Conservation (phyloP, 805 yeast genomes). For the Saccharomycopsis vini region DNA sequence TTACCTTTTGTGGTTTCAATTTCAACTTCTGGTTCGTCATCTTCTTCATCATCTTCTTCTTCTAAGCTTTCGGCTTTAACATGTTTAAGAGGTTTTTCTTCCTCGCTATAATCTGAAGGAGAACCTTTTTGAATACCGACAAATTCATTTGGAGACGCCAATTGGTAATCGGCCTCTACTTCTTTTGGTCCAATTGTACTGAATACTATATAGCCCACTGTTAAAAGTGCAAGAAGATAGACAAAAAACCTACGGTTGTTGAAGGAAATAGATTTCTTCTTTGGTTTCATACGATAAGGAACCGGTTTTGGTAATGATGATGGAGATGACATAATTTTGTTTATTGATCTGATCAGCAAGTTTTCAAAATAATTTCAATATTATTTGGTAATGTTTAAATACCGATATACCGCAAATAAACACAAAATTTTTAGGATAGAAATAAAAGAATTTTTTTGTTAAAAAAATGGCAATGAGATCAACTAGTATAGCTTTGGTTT, state of each 20-base stretch:
- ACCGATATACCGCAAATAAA: too few relatives aligned
- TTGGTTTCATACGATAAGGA: slow-evolving; percentile 19
- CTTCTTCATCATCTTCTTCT: slow-evolving; percentile 25
- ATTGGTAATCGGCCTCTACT: slow-evolving; percentile 8
- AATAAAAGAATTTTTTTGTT: too few relatives aligned
- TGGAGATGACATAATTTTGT: too few relatives aligned
- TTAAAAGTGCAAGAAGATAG: slow-evolving; percentile 15
- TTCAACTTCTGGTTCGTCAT: neutral
- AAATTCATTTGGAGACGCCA: slow-evolving; percentile 19
- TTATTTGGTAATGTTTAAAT: too few relatives aligned
- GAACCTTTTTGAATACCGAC: slow-evolving; percentile 16
- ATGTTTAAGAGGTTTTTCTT: too few relatives aligned
- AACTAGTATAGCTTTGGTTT: too few relatives aligned
- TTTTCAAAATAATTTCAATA: too few relatives aligned
- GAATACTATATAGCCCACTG: slow-evolving; percentile 15
- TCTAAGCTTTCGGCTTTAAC: slow-evolving; percentile 28
- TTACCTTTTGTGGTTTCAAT: neutral
- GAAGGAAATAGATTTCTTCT: slow-evolving; percentile 12
- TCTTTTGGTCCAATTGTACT: slow-evolving; percentile 5
- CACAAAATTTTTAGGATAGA: too few relatives aligned
- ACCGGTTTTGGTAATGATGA: slow-evolving; percentile 20
- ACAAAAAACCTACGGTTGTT: slow-evolving; percentile 12
- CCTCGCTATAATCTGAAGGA: slow-evolving; percentile 21
- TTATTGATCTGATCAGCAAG: too few relatives aligned
- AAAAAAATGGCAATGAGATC: too few relatives aligned